Percentiles rank a stretch among this genome's conserved stretches.
These are phyloP conservation scores for Scytalidium sp. DNA, from an alignment of 2,329 filamentous ascomycete genomes.

Conservation along the genomic window DNA sequence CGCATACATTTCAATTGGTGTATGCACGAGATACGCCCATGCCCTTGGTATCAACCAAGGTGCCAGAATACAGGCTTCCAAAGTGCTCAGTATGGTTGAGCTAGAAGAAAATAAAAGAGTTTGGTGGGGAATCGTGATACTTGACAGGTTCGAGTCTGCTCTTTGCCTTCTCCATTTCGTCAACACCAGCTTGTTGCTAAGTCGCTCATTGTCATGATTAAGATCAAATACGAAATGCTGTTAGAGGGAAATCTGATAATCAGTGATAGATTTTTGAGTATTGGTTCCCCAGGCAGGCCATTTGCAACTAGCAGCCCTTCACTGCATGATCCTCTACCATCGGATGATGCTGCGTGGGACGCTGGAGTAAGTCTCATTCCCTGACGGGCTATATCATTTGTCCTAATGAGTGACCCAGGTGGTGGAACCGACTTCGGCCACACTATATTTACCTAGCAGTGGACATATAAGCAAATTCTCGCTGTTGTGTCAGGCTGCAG, in stretches of 20 bases:
- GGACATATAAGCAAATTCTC: constrained; percentile 10
- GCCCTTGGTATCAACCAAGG: constrained; percentile 8
- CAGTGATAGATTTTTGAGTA: constrained; percentile 7
- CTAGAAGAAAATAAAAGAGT: constrained; percentile 2
- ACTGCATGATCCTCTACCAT: constrained; percentile 1
- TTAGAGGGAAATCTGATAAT: background rate
- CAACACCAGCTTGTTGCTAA: no score
- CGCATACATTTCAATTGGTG: constrained; percentile 26
- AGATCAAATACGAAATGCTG: background rate
- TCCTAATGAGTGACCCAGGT: constrained; percentile 1
- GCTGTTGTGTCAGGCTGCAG: constrained; percentile 7
- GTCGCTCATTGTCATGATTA: background rate
- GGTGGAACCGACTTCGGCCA: constrained; percentile 4
- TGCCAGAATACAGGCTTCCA: background rate
- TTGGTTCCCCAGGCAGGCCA: background rate
- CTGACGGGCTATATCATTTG: background rate
- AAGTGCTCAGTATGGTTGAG: constrained; percentile 4
- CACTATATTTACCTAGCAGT: constrained; percentile 6
- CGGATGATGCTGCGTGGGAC: constrained; percentile 5
- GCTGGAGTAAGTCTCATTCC: constrained; percentile 6
- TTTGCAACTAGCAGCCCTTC: constrained; percentile 3
- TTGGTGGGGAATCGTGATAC: constrained; percentile 3
- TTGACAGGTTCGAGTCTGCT: background rate
- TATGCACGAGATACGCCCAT: constrained; percentile 2
- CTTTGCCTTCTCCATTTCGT: no score